These are phyloP conservation scores for Cercospora nicotianae DNA, from an alignment of 2,329 filamentous ascomycete genomes.

Conservation along the genomic window DNA sequence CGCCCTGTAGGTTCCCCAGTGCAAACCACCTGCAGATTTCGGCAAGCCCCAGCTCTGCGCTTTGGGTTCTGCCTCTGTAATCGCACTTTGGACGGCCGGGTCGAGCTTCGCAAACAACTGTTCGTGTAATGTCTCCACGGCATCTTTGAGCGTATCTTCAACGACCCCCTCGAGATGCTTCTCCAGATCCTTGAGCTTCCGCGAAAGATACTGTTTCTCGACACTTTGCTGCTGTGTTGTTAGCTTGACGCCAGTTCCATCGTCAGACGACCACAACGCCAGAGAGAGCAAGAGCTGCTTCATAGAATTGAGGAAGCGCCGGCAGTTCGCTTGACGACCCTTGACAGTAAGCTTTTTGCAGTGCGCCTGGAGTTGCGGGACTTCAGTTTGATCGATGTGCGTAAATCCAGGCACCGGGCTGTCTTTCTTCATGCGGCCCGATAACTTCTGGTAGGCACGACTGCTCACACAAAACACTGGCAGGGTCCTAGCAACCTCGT, in stretches of 20 bases:
- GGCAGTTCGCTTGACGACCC: slow-evolving; percentile 48
- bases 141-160: slow-evolving; percentile 41
- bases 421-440: slow-evolving; percentile 56
- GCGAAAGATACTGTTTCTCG: slow-evolving; percentile 44
- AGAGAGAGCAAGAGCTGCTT: slow-evolving; percentile 56
- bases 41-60: slow-evolving; percentile 42
- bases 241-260: slow-evolving; percentile 45
- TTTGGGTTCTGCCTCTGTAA: slow-evolving; percentile 40
- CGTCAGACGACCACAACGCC: slow-evolving; percentile 51
- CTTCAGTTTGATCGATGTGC: slow-evolving; percentile 55
- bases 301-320: slow-evolving; percentile 54
- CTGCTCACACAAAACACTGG: slow-evolving; percentile 67
- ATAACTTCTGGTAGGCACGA: slow-evolving; percentile 63
- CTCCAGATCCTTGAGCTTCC: slow-evolving; percentile 44
- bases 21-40: slow-evolving; percentile 48
- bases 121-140: slow-evolving; percentile 45
- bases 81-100: slow-evolving; percentile 43
- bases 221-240: slow-evolving; percentile 43
- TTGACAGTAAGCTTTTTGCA: slow-evolving; percentile 59
- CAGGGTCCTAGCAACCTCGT: slow-evolving; percentile 55
- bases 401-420: slow-evolving; percentile 55
- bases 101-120: slow-evolving; percentile 51
- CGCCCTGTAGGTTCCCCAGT: slow-evolving; percentile 58
- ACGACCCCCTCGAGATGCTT: slow-evolving; percentile 47
- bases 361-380: slow-evolving; percentile 60